Base-by-base conservation (phyloP, 2,329 filamentous ascomycete species). In the Akanthomyces muscarius region DNA sequence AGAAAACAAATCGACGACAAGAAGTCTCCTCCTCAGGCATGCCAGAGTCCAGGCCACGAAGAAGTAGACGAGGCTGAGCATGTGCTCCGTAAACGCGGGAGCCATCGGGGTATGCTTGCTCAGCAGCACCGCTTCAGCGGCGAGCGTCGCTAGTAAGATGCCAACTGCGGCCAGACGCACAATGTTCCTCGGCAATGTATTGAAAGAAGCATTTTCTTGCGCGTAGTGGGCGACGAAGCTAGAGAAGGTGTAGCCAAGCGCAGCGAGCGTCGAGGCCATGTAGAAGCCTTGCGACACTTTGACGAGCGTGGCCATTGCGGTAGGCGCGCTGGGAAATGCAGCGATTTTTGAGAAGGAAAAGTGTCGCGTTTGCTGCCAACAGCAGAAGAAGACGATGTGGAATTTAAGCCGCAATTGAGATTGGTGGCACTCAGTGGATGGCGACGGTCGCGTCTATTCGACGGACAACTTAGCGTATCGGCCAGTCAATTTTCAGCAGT, bases 171-270 rank as follows among this genome's bases (percentile, higher is more conserved):
- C 13, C n/a, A 57, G 4, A 18, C 54, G 54, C 28, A n/a, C 18
- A 25, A 48, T 5, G 8, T 11, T 38, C 1, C 44, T 33, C 30
- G 54, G 23, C 5, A 25, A 25, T 0, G 54, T 57, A 13, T 57
- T 57, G 28, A 57, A 57, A 2, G 54, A 57, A 5, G 54, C 42
- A 47, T 57, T 57, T 6, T 45, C 42, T 28, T 57, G 54, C 14
- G 41, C 54, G 21, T 57, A 57, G 16, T 57, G 54, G n/a, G 41
- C 44, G n/a, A 47, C 41, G 28, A 57, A 57, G 28, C 54, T 57
- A 25, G 13, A 45, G 5, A 57, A 57, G 11, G 42, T 57, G 13
- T 57, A 57, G 41, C 23, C 11, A 6, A 57, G 54, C 23, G 36
- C 41, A 23, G 28, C 16, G 28, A 57, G 42, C 6, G 54, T 57